A percentile compares a stretch with the other conserved stretches of the same genome.
These are phyloP conservation scores for Fraxinus sp. DNA, from an alignment of 305 asterid genomes.

Conservation along the genomic window DNA sequence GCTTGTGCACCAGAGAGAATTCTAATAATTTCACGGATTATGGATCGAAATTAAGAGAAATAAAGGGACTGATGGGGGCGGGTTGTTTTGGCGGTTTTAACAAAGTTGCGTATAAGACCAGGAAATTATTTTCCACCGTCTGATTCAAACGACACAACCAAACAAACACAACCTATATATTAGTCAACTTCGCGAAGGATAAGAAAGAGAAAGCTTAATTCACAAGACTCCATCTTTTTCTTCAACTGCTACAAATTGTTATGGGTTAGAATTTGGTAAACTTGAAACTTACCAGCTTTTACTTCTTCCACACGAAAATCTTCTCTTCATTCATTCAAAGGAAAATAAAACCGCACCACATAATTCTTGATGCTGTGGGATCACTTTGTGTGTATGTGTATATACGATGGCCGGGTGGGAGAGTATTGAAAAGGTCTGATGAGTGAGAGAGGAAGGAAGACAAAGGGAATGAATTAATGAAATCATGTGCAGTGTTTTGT, in stretches of 20 bases:
- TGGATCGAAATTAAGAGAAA: background rate
- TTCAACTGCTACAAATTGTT: background rate
- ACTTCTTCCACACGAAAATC: background rate
- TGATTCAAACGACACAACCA: conserved; percentile 24
- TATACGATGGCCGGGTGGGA: background rate
- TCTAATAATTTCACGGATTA: background rate
- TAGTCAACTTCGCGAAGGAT: conserved; percentile 33
- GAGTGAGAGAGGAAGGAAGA: conserved; percentile 24
- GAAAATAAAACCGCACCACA: background rate
- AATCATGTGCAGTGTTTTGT: conserved; percentile 12
- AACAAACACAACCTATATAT: conserved; percentile 19
- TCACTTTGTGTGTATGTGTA: background rate
- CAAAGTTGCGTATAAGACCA: conserved; percentile 28
- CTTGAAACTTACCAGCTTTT: conserved; percentile 16
- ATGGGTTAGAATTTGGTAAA: background rate
- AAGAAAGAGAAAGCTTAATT: conserved; percentile 23
- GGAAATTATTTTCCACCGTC: conserved; percentile 24
- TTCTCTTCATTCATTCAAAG: background rate
- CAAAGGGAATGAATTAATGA: conserved; percentile 3
- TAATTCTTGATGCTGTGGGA: background rate
- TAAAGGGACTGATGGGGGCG: background rate
- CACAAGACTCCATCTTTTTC: background rate
- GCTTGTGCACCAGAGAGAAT: background rate
- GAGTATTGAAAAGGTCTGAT: background rate
- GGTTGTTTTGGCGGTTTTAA: conserved; percentile 12